A percentile compares a stretch with the other conserved stretches of the same genome.
Evolutionary conservation across 2,329 filamentous ascomycete species (phyloP).

Genomic region (Gnomoniopsis sp.): DNA sequence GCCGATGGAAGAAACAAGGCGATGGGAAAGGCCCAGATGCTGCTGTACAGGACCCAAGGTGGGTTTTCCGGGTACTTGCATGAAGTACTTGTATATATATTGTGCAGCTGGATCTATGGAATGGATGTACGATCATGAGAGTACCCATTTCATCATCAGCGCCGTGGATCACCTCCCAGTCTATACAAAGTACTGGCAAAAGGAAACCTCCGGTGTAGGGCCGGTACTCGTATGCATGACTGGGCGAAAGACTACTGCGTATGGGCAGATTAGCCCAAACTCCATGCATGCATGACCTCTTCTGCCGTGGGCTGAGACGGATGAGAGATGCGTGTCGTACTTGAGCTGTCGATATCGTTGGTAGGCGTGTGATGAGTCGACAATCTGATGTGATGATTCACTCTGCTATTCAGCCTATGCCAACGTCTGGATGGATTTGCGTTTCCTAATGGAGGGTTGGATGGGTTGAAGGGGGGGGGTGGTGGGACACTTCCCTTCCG

Average conservation of each 20-base stretch:
- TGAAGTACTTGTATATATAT: background rate
- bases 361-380: background rate
- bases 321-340: background rate
- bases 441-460: background rate
- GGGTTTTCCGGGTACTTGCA: constrained; percentile 5
- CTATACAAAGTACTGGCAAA: no score
- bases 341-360: background rate
- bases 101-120: constrained; percentile 4
- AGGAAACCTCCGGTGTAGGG: no score
- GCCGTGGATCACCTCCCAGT: background rate
- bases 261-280: no score
- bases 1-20: constrained; percentile 1
- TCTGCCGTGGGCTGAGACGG: background rate
- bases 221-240: background rate
- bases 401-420: background rate
- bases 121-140: background rate
- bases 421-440: background rate
- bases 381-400: background rate
- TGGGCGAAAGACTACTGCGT: background rate
- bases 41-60: background rate
- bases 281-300: no score
- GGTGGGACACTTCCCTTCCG: background rate
- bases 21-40: background rate
- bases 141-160: no score
- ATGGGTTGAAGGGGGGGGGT: background rate